Base-by-base conservation (phyloP, 2,329 filamentous ascomycete genomes). In the Alternaria arborescens region DNA sequence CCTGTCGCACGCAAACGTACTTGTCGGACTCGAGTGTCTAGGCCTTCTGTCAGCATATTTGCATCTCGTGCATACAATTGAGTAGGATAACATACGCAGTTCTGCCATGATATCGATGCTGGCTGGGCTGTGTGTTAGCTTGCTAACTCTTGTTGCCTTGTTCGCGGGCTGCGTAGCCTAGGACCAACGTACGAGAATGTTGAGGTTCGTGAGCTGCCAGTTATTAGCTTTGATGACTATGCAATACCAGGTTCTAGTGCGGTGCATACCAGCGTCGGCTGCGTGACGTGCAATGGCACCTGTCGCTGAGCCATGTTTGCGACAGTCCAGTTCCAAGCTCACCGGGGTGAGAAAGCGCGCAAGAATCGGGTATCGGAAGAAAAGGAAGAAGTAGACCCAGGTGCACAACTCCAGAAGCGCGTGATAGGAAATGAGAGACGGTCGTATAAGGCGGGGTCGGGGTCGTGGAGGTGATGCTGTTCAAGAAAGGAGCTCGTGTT, bases 11-110 rank as follows among this genome's bases (percentile, higher is more conserved):
- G 82, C 95, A 99, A 75, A 99, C 92, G 82, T 90, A 99, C 78
- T 91, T 88, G 82, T 99, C 95, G 78, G 95, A 99, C 86, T 99
- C 95, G 83, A 99, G 88, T 80, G 95, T 99, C 94, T 97, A 34
- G 28, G 34, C 38, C 4, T 34, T 51, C 54, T 52, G 65, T 73
- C 64, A 72, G 73, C 56, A 55, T 38, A 52, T 55, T 16, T 60
- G 71, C 54, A 30, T 48, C 58, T 32, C 16, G 10, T 20, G 24
- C 6, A 12, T 58, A 26, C 20, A 43, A 5, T 40, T 43, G 44
- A 34, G 52, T 22, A 11, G 28, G 36, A 32, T 42, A 55, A 85
- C 89, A 82, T 86, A 94, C 90, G 84, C 91, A 94, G 79, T 90
- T 91, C 81, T 94, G 93, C 85, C 94, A 95, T 77, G 91, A 90